Conservation (phyloP, 352 stramenopile genomes). For the Blastocystis sp. region DNA sequence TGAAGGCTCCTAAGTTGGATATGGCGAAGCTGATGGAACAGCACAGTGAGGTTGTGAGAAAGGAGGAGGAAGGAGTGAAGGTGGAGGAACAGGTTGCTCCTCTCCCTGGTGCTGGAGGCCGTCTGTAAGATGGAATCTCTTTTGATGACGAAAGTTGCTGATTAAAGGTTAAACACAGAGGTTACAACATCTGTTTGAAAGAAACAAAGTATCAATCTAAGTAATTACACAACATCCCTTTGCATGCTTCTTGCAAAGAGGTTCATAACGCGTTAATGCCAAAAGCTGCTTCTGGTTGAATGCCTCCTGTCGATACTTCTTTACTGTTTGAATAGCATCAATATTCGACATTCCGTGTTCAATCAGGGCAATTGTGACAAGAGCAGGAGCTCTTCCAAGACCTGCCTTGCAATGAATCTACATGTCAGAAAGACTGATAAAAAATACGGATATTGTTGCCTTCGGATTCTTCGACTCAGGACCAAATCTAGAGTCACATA, state of each 20-base stretch:
- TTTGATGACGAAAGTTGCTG: background rate
- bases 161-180: background rate
- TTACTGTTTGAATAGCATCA: constrained; percentile 60
- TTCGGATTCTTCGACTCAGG: constrained; percentile 42
- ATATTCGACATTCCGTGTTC: constrained; percentile 57
- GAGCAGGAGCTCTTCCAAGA: constrained; percentile 48
- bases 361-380: constrained; percentile 61
- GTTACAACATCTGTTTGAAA: background rate
- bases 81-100: too few relatives aligned
- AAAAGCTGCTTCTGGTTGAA: constrained; percentile 59
- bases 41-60: too few relatives aligned
- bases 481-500: constrained; percentile 48
- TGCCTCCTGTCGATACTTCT: constrained; percentile 57
- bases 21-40: too few relatives aligned
- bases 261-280: constrained; percentile 30
- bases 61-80: too few relatives aligned
- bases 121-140: background rate
- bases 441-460: constrained; percentile 36
- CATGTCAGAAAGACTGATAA: background rate
- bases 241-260: background rate
- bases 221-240: background rate
- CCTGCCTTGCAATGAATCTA: constrained; percentile 63
- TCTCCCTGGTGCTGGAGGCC: constrained; percentile 7
- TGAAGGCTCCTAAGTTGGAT: too few relatives aligned
- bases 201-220: background rate